Percentiles rank a stretch among this genome's conserved stretches.
Evolutionary conservation across 73 alveolate species (phyloP).

Genomic region (Blepharisma japonicum): DNA sequence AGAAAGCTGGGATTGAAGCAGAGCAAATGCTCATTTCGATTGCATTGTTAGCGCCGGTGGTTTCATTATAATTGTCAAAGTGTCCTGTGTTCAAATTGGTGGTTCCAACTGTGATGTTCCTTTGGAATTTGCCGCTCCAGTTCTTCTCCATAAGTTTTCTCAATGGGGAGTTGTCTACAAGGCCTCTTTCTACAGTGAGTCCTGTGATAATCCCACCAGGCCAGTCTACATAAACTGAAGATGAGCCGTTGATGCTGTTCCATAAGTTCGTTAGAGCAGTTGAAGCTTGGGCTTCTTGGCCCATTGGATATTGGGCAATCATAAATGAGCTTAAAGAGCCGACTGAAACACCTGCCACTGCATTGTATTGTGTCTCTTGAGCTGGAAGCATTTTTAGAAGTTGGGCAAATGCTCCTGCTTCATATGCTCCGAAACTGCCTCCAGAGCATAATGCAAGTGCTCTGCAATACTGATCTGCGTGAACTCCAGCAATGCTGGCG

Average conservation of each 20-base stretch:
- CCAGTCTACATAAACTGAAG: conserved; percentile 51
- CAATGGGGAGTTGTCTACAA: conserved; percentile 56
- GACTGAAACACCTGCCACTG: conserved; percentile 60
- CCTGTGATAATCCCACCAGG: conserved; percentile 59
- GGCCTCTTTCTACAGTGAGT: conserved; percentile 36
- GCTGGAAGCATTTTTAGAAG: not conserved
- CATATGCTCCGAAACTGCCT: conserved; percentile 3
- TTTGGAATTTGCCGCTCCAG: conserved; percentile 28
- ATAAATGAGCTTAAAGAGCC: conserved; percentile 71
- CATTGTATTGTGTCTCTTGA: not conserved
- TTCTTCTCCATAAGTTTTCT: conserved; percentile 33
- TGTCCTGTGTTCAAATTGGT: conserved; percentile 62
- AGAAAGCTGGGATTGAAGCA: conserved; percentile 70
- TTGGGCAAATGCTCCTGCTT: not conserved
- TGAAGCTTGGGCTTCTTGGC: conserved; percentile 48
- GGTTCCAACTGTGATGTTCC: conserved; percentile 39
- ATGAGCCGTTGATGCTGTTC: conserved; percentile 37
- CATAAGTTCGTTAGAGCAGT: conserved; percentile 44
- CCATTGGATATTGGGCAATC: conserved; percentile 49
- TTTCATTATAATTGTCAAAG: conserved; percentile 35
- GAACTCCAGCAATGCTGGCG: too few species aligned
- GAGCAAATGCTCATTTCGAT: conserved; percentile 54
- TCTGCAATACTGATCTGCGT: not conserved
- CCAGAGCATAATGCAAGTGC: not conserved
- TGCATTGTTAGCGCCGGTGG: conserved; percentile 29